Evolutionary conservation across 2,329 filamentous ascomycete species (phyloP).

Genomic region (Trichoderma oligosporum): DNA sequence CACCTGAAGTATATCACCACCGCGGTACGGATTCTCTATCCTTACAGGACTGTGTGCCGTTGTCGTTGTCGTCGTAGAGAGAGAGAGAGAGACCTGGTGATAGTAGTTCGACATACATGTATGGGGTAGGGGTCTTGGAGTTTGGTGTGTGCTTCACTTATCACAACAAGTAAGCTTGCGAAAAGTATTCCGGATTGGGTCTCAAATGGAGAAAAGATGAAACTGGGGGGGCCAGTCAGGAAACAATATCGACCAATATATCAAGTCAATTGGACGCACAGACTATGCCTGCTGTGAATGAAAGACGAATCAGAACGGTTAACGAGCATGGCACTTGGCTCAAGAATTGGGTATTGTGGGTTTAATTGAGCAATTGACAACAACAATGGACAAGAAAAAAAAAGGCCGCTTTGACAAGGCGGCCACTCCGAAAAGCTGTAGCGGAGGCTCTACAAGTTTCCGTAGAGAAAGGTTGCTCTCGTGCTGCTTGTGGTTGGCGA

Average conservation of each 20-base stretch:
- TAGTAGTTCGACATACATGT: too few species aligned
- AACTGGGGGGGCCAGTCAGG: neutral
- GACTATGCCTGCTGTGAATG: conserved; percentile 1
- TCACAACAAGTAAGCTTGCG: neutral
- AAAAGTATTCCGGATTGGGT: neutral
- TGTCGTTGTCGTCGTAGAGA: too few species aligned
- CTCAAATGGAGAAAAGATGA: neutral
- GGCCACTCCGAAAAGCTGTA: neutral
- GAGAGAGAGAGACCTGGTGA: neutral
- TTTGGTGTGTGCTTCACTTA: neutral
- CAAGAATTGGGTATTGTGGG: too few species aligned
- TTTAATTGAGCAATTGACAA: neutral
- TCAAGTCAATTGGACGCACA: conserved; percentile 1
- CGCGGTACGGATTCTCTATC: too few species aligned
- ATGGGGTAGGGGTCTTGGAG: too few species aligned
- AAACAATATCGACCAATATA: neutral
- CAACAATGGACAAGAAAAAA: neutral
- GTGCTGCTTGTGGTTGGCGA: too few species aligned
- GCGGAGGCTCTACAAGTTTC: neutral
- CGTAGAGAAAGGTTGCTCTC: too few species aligned
- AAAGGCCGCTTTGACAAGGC: neutral
- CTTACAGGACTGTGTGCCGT: too few species aligned
- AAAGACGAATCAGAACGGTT: neutral
- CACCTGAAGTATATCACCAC: too few species aligned
- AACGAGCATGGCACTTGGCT: too few species aligned